Conservation (phyloP, 1,139 yeast species). For the Yamadazyma triangularis region DNA sequence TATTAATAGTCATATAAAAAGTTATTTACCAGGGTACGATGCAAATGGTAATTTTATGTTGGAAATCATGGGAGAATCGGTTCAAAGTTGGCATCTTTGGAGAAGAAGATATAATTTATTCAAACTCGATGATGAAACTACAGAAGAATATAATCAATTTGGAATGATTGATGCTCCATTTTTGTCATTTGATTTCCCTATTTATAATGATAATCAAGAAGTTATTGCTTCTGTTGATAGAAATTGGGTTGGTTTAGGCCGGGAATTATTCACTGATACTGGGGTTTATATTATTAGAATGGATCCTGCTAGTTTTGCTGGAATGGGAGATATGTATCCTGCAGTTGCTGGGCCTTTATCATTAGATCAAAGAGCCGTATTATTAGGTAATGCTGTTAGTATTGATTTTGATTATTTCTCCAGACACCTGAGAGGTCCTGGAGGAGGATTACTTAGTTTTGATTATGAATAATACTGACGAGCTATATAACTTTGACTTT, state of each 20-base stretch:
- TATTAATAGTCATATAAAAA: conserved; percentile 83
- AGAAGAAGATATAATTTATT: conserved; percentile 81
- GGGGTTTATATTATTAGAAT: conserved; percentile 85
- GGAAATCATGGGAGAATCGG: conserved; percentile 74
- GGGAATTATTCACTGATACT: conserved; percentile 91
- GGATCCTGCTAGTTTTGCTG: conserved; percentile 65
- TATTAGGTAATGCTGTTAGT: conserved; percentile 83
- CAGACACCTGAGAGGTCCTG: conserved; percentile 66
- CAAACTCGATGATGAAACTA: conserved; percentile 41
- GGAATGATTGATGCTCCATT: conserved; percentile 87
- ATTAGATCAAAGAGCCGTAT: conserved; percentile 78
- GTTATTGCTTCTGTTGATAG: conserved; percentile 79
- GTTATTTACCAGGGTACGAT: conserved; percentile 55
- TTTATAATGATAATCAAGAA: conserved; percentile 51
- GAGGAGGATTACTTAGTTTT: conserved; percentile 35
- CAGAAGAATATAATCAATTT: conserved; percentile 59
- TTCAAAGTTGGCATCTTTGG: conserved; percentile 95
- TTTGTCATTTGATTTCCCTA: conserved; percentile 81
- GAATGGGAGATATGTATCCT: conserved; percentile 39
- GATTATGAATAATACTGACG: conserved; percentile 31
- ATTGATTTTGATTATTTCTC: conserved; percentile 95
- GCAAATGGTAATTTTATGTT: conserved; percentile 29
- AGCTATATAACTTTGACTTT: conserved; percentile 4
- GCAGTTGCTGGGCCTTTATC: conserved; percentile 47
- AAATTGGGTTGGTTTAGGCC: conserved; percentile 91